phyloP scores from a whole-genome alignment of 805 yeast genomes.

The Metschnikowia shivogae region DNA sequence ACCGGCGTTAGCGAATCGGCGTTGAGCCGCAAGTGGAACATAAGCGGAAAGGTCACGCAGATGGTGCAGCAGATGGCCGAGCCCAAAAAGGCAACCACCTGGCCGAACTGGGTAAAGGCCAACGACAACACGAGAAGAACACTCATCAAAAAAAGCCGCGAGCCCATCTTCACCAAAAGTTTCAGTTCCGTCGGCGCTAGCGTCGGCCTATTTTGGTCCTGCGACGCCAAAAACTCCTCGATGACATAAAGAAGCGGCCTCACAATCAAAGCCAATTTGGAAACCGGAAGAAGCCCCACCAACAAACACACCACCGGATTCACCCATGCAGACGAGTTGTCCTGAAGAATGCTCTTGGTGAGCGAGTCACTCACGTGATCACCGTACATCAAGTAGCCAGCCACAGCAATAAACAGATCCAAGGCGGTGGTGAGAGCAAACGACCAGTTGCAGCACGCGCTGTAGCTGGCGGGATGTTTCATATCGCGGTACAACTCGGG shows the following conservation, averaged over 20 bases:
- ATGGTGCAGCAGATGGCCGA: conserved; percentile 40
- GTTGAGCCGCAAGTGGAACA: conserved; percentile 25
- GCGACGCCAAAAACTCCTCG: conserved; percentile 24
- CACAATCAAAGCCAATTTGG: conserved; percentile 37
- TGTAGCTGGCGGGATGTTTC: conserved; percentile 63
- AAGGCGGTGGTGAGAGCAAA: conserved; percentile 55
- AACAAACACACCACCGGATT: conserved; percentile 26
- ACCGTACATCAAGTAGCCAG: conserved; percentile 84
- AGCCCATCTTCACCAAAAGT: conserved; percentile 5
- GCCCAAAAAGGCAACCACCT: conserved; percentile 39
- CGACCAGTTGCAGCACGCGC: conserved; percentile 48
- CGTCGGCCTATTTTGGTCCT: conserved; percentile 8
- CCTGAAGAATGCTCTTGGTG: conserved; percentile 67
- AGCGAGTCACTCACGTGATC: conserved; percentile 61
- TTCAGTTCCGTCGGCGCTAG: not conserved
- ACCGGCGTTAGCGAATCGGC: conserved; percentile 9
- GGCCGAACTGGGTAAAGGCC: conserved; percentile 36
- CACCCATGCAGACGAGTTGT: conserved; percentile 67
- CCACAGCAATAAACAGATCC: conserved; percentile 57
- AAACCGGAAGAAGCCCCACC: conserved; percentile 39
- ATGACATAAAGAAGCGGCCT: conserved; percentile 38
- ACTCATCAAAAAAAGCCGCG: conserved; percentile 24
- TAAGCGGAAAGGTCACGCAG: conserved; percentile 37
- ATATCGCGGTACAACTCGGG: conserved; percentile 74
- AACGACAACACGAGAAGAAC: conserved; percentile 22